Percentiles rank a stretch among this genome's conserved stretches.
phyloP scores from a whole-genome alignment of 371 early-diverging fungal species.

The Lichtheimia ornata region DNA sequence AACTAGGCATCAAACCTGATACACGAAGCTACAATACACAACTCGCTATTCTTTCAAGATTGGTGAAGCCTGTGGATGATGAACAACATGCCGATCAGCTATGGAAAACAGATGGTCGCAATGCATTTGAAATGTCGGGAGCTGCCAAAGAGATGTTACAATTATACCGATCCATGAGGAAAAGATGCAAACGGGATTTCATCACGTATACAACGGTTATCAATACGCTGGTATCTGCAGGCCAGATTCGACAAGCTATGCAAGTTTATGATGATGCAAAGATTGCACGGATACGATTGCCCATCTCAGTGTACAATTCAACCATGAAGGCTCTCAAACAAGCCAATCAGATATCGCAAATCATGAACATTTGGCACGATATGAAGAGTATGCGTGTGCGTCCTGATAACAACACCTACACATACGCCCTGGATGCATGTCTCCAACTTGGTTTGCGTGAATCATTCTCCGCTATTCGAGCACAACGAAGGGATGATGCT shows the following conservation, averaged over 20 bases:
- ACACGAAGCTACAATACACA: constrained; percentile 40
- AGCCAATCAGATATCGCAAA: constrained; percentile 26
- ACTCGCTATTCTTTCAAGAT: constrained; percentile 24
- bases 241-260: constrained; percentile 34
- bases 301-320: constrained; percentile 30
- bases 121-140: constrained; percentile 13
- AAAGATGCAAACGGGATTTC: constrained; percentile 33
- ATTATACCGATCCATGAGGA: constrained; percentile 8
- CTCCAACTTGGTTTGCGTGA: constrained; percentile 33
- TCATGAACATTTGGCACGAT: constrained; percentile 54
- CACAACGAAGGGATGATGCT: constrained; percentile 33
- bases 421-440: constrained; percentile 44
- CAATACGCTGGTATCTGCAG: constrained; percentile 21
- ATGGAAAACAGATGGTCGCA: constrained; percentile 8
- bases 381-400: constrained; percentile 28
- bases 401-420: constrained; percentile 34
- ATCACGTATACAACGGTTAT: constrained; percentile 42
- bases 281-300: constrained; percentile 13
- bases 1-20: constrained; percentile 27
- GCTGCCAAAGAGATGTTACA: constrained; percentile 30
- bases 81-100: background rate
- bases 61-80: constrained; percentile 4
- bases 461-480: constrained; percentile 28
- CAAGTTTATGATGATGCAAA: constrained; percentile 39
- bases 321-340: constrained; percentile 27